Percentiles rank a stretch among this genome's conserved stretches.
Conservation (phyloP, 2,329 filamentous ascomycete genomes). For the Acephala macrosclerotiorum region DNA sequence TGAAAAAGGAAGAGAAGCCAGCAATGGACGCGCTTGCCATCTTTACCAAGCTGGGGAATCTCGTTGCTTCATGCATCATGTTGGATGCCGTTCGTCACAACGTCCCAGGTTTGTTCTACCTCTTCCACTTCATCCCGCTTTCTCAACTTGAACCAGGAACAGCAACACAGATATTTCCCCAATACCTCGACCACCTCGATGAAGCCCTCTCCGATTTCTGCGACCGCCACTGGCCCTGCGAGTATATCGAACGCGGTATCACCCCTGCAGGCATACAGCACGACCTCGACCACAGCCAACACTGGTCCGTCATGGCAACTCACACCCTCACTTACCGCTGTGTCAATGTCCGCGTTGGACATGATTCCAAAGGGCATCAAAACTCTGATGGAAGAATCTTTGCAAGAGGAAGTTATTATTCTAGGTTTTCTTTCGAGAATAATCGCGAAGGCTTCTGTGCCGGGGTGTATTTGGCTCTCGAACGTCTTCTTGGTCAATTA, state of each 20-base stretch:
- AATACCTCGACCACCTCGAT: not conserved
- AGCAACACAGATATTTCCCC: slow-evolving; percentile 6
- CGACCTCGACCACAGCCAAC: not conserved
- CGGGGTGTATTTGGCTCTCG: not conserved
- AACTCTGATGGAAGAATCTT: not conserved
- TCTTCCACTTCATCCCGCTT: not conserved
- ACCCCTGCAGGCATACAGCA: too few relatives aligned
- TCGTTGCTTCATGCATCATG: slow-evolving; percentile 14
- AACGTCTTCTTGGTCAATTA: not conserved
- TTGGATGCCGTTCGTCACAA: not conserved
- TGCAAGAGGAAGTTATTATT: not conserved
- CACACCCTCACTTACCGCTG: not conserved
- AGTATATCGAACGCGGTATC: not conserved
- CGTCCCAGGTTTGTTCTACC: not conserved
- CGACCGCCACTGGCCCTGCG: slow-evolving; percentile 8
- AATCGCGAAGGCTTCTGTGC: not conserved
- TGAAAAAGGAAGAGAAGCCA: too few relatives aligned
- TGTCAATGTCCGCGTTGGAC: not conserved
- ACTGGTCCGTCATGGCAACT: not conserved
- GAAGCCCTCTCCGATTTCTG: slow-evolving; percentile 13
- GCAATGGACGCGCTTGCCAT: not conserved
- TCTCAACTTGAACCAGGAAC: not conserved
- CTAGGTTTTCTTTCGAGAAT: not conserved
- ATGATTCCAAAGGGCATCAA: slow-evolving; percentile 12
- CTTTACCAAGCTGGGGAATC: not conserved